phyloP scores from a whole-genome alignment of 345 rosid species.

The Carallia pectinifolia region DNA sequence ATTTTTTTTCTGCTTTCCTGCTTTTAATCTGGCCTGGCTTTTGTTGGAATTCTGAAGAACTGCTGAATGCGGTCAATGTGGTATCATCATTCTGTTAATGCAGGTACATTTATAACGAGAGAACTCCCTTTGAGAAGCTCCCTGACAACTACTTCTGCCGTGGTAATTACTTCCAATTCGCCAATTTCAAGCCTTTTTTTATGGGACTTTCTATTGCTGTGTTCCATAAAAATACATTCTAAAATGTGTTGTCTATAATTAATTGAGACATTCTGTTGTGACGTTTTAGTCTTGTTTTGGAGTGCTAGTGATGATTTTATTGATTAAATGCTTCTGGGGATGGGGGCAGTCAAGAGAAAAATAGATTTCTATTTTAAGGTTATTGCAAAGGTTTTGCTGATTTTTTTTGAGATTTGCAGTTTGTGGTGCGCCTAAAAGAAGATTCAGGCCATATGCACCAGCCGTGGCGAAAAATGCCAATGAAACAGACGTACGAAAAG shows the following conservation, averaged over 20 bases:
- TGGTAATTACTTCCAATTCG: constrained; percentile 36
- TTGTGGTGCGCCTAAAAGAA: constrained; percentile 93
- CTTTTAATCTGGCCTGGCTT: neutral
- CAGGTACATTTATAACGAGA: constrained; percentile 86
- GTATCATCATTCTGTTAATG: constrained; percentile 3
- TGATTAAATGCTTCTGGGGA: too few species aligned
- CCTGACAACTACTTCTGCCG: constrained; percentile 83
- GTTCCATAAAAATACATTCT: too few species aligned
- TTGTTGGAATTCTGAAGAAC: neutral
- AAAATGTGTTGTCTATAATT: too few species aligned
- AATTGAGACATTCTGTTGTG: too few species aligned
- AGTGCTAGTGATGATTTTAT: too few species aligned
- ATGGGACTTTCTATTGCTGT: too few species aligned
- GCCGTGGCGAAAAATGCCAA: constrained; percentile 65
- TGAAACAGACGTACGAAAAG: constrained; percentile 55
- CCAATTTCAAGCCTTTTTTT: neutral
- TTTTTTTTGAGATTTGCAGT: constrained; percentile 42
- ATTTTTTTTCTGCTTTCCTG: neutral
- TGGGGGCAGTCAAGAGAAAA: neutral
- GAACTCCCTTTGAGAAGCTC: constrained; percentile 80
- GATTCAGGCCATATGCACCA: constrained; percentile 67
- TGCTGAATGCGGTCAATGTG: neutral
- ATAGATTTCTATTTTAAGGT: neutral
- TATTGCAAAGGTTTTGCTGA: neutral
- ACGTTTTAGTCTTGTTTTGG: too few species aligned